Percentiles rank a stretch among this genome's conserved stretches.
These are phyloP conservation scores for Rhodosporidiobolus sp. DNA, from an alignment of 768 basidiomycete species.

Conservation along the genomic window DNA sequence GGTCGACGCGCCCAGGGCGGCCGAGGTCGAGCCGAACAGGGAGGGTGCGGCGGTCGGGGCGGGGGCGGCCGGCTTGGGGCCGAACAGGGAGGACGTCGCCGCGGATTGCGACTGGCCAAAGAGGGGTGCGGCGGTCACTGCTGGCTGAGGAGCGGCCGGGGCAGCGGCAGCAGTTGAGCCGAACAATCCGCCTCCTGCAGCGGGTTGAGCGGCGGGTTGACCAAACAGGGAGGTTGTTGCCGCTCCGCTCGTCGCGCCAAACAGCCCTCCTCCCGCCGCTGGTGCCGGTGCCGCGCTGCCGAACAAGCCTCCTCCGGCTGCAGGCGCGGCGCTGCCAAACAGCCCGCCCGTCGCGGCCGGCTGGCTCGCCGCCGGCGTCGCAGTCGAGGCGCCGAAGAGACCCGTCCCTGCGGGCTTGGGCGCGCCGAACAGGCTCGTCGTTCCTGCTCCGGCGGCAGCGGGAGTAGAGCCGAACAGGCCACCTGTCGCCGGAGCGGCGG, in stretches of 20 bases:
- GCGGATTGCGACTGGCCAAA: conserved; percentile 45
- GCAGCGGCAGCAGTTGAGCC: conserved; percentile 28
- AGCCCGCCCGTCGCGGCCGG: background rate
- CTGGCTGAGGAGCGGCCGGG: conserved; percentile 45
- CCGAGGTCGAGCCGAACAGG: too few relatives aligned
- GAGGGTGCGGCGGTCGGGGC: conserved; percentile 45
- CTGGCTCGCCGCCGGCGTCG: background rate
- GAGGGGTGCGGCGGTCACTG: conserved; percentile 37
- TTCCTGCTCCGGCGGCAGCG: conserved; percentile 12
- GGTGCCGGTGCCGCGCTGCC: conserved; percentile 1
- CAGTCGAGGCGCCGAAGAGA: background rate
- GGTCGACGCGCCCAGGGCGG: conserved; percentile 45
- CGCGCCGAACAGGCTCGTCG: conserved; percentile 1
- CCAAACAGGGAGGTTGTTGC: conserved; percentile 47
- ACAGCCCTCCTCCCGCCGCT: conserved; percentile 3
- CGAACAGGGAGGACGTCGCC: conserved; percentile 29
- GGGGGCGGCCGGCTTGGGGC: conserved; percentile 34
- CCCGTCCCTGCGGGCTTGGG: background rate
- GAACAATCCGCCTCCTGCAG: conserved; percentile 16
- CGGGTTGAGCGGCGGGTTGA: conserved; percentile 5
- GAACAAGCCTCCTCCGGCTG: background rate
- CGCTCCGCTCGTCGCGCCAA: conserved; percentile 32
- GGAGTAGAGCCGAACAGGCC: conserved; percentile 35
- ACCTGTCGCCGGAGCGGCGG: background rate
- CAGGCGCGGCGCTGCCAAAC: background rate